phyloP scores from a whole-genome alignment of 2,329 filamentous ascomycete genomes.

The Teratosphaeria gauchensis region DNA sequence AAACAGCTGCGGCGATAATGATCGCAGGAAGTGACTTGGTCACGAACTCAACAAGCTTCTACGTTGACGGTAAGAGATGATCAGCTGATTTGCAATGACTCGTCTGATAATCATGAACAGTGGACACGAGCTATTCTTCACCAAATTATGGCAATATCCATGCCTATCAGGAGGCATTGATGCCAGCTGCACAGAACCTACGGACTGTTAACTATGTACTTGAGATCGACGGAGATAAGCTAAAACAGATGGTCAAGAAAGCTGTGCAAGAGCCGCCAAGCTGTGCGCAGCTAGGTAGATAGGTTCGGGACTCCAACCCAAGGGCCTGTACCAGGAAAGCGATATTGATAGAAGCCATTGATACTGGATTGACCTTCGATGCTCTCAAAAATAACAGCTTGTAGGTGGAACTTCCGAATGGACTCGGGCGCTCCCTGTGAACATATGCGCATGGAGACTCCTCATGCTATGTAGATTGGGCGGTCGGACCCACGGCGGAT shows the following conservation, averaged over 20 bases:
- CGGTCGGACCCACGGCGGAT: too few relatives aligned
- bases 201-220: slow-evolving; percentile 34
- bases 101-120: neutral
- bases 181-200: slow-evolving; percentile 24
- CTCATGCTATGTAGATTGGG: too few relatives aligned
- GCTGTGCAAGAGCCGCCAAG: slow-evolving; percentile 23
- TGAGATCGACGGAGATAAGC: slow-evolving; percentile 27
- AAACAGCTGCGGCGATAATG: slow-evolving; percentile 35
- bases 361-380: too few relatives aligned
- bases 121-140: slow-evolving; percentile 33
- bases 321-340: neutral
- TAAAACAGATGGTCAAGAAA: slow-evolving; percentile 31
- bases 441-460: too few relatives aligned
- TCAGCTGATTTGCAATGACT: neutral
- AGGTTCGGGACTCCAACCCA: neutral
- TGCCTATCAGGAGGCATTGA: slow-evolving; percentile 32
- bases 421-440: too few relatives aligned
- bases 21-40: slow-evolving; percentile 28
- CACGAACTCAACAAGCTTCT: slow-evolving; percentile 31
- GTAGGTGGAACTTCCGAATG: too few relatives aligned
- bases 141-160: slow-evolving; percentile 36
- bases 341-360: neutral
- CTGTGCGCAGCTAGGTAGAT: slow-evolving; percentile 1
- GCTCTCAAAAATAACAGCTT: too few relatives aligned
- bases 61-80: slow-evolving; percentile 24